phyloP scores from a whole-genome alignment of 306 rosid species.

The Malus sylvestris region DNA sequence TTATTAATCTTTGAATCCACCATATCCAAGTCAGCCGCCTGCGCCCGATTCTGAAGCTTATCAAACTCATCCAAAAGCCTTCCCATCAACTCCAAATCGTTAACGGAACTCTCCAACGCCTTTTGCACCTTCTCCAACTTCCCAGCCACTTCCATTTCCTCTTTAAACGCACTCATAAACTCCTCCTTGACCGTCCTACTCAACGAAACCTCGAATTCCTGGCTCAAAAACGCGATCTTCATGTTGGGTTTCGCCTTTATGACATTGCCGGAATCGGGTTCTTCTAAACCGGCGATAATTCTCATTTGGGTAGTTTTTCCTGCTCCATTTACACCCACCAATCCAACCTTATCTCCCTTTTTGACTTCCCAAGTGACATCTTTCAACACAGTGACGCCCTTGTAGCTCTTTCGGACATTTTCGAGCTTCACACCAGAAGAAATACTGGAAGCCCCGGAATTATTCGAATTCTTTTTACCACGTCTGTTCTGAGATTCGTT shows the following conservation, averaged over 20 bases:
- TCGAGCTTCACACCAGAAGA: slow-evolving; percentile 81
- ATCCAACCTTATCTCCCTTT: slow-evolving; percentile 82
- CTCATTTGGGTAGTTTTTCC: slow-evolving; percentile 96
- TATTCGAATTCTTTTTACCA: slow-evolving; percentile 31
- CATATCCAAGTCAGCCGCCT: slow-evolving; percentile 54
- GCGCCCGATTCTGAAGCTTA: slow-evolving; percentile 76
- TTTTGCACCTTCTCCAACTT: slow-evolving; percentile 86
- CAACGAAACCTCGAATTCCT: slow-evolving; percentile 81
- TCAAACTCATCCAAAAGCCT: slow-evolving; percentile 92
- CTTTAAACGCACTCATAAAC: slow-evolving; percentile 79
- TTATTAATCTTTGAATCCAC: slow-evolving; percentile 79
- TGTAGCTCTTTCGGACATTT: slow-evolving; percentile 58
- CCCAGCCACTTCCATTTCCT: slow-evolving; percentile 73
- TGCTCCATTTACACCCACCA: slow-evolving; percentile 93
- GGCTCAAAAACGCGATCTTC: slow-evolving; percentile 88
- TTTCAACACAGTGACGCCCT: slow-evolving; percentile 76
- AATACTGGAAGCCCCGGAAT: slow-evolving; percentile 57
- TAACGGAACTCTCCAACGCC: slow-evolving; percentile 72
- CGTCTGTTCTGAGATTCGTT: slow-evolving; percentile 36
- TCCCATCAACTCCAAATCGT: slow-evolving; percentile 90
- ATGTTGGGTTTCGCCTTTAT: slow-evolving; percentile 63
- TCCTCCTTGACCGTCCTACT: slow-evolving; percentile 90
- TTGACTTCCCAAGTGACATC: slow-evolving; percentile 87
- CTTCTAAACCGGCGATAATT: slow-evolving; percentile 77
- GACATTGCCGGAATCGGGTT: slow-evolving; percentile 79